Conservation (phyloP, 73 alveolate species). For the Blepharisma stoltei region DNA sequence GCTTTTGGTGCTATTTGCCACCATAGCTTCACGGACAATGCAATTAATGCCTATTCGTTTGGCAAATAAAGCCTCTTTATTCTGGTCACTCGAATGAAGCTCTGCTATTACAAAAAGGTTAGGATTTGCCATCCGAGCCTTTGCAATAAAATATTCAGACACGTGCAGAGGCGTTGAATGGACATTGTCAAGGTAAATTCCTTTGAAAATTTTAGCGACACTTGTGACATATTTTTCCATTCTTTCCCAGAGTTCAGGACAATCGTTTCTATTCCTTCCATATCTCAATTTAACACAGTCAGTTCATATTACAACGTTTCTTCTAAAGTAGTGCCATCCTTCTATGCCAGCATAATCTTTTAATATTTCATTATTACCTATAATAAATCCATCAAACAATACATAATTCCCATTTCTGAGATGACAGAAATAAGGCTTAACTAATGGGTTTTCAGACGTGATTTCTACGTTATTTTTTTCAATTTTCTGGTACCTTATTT, state of each 20-base stretch:
- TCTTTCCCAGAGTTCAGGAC: slow-evolving; percentile 29
- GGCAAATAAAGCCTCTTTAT: not conserved
- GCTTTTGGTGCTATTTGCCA: not conserved
- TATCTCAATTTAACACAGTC: slow-evolving; percentile 34
- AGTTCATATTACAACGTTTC: slow-evolving; percentile 34
- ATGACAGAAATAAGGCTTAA: not conserved
- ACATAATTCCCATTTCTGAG: slow-evolving; percentile 1
- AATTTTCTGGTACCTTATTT: not conserved
- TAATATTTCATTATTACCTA: slow-evolving; percentile 52
- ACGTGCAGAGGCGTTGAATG: slow-evolving; percentile 27
- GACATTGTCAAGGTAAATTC: slow-evolving; percentile 34
- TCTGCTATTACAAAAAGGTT: slow-evolving; percentile 35
- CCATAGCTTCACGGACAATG: slow-evolving; percentile 27
- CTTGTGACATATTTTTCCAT: slow-evolving; percentile 28
- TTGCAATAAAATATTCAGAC: not conserved
- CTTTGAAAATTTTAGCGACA: slow-evolving; percentile 36
- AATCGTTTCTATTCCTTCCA: slow-evolving; percentile 25
- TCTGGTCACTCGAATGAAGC: not conserved
- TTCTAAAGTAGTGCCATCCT: slow-evolving; percentile 37
- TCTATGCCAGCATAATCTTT: slow-evolving; percentile 42
- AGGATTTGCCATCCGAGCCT: slow-evolving; percentile 37
- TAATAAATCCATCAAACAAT: not conserved
- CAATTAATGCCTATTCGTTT: slow-evolving; percentile 22
- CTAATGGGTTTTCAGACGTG: not conserved
- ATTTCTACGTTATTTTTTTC: slow-evolving; percentile 16